phyloP scores from a whole-genome alignment of 768 basidiomycete species.

The Boletus rubescentipes region DNA sequence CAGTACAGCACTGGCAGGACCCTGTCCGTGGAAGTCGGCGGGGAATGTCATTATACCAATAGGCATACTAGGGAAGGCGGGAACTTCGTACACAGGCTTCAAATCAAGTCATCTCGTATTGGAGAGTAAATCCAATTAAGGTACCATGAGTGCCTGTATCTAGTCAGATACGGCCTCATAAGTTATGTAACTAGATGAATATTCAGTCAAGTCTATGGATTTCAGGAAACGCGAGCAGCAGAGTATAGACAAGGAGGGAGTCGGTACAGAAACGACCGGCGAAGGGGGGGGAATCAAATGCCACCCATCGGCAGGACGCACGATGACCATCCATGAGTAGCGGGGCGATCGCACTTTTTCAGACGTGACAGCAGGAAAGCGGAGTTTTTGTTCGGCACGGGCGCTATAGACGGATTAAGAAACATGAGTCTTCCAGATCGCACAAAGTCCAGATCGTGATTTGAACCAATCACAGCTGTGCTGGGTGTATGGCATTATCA shows the following conservation, averaged over 20 bases:
- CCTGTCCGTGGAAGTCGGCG: conserved; percentile 6
- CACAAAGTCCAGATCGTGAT: no score
- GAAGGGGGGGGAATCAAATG: not conserved
- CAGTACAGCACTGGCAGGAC: not conserved
- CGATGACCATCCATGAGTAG: not conserved
- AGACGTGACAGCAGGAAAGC: not conserved
- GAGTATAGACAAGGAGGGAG: no score
- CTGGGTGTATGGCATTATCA: not conserved
- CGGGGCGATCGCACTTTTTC: not conserved
- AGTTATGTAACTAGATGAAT: not conserved
- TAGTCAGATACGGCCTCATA: no score
- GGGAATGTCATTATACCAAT: not conserved
- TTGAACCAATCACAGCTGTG: not conserved
- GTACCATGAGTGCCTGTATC: not conserved
- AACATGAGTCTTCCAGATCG: not conserved
- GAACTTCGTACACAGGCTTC: not conserved
- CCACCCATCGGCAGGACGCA: not conserved
- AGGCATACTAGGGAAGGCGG: not conserved
- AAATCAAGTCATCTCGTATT: not conserved
- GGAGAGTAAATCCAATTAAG: not conserved
- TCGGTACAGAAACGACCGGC: not conserved
- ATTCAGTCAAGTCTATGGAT: not conserved
- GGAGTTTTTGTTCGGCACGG: not conserved
- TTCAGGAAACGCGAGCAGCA: no score
- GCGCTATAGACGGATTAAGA: not conserved